A percentile compares a stretch with the other conserved stretches of the same genome.
Evolutionary conservation across 257 asterid species (phyloP).

Genomic region (Solanum chilense): DNA sequence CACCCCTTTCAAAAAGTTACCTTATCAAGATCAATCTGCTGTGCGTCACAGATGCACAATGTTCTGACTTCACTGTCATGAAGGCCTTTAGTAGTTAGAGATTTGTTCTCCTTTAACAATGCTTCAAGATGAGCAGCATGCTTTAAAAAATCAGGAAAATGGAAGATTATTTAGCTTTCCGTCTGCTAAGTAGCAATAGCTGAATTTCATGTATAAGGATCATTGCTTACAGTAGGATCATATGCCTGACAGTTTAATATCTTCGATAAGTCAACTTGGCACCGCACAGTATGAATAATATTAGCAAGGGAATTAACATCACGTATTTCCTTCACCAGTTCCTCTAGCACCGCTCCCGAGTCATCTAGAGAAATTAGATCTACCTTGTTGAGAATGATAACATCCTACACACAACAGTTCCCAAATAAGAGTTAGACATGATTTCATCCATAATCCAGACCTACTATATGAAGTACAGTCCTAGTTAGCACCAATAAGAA

Average conservation of each 20-base stretch:
- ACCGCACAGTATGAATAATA: constrained; percentile 59
- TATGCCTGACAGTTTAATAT: constrained; percentile 78
- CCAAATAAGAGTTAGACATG: background rate
- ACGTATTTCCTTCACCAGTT: constrained; percentile 74
- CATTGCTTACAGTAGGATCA: constrained; percentile 49
- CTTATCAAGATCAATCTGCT: constrained; percentile 68
- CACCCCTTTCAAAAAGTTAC: constrained; percentile 23
- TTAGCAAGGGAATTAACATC: constrained; percentile 70
- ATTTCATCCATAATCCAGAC: background rate
- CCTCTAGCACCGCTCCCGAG: constrained; percentile 36
- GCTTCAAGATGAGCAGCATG: constrained; percentile 79
- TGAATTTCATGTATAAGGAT: background rate
- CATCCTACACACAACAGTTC: constrained; percentile 44
- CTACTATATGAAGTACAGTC: background rate
- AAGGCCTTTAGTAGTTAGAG: constrained; percentile 55
- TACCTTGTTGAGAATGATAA: constrained; percentile 88
- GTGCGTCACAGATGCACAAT: constrained; percentile 54
- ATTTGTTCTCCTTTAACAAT: constrained; percentile 47
- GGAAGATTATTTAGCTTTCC: background rate
- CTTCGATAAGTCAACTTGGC: constrained; percentile 74
- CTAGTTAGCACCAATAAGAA: background rate
- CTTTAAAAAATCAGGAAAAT: constrained; percentile 18
- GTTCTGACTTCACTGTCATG: constrained; percentile 88
- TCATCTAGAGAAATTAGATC: constrained; percentile 61
- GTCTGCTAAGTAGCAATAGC: background rate